Evolutionary conservation across 306 rosid species (phyloP).

Genomic region (Bauhinia variegata): DNA sequence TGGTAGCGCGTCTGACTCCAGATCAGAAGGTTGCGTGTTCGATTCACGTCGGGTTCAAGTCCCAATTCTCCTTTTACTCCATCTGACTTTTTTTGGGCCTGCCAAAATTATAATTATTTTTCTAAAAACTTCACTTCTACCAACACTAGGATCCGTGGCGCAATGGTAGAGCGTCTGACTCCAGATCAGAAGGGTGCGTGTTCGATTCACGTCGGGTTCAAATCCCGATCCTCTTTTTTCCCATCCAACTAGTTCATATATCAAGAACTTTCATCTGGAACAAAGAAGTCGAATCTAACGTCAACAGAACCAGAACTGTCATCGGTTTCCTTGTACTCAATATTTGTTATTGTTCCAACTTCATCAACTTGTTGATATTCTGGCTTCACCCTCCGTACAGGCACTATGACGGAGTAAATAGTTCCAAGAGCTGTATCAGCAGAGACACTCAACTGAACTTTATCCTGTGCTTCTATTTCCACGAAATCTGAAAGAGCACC

Average conservation of each 20-base stretch:
- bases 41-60: slow-evolving; percentile 57
- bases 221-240: background rate
- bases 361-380: slow-evolving; percentile 83
- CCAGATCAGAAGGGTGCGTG: slow-evolving; percentile 65
- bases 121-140: too few relatives aligned
- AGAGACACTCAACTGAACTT: slow-evolving; percentile 88
- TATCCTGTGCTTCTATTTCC: slow-evolving; percentile 92
- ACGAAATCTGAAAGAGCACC: slow-evolving; percentile 87
- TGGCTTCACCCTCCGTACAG: slow-evolving; percentile 88
- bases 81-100: too few relatives aligned
- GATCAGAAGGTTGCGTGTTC: slow-evolving; percentile 65
- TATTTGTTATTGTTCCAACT: slow-evolving; percentile 73
- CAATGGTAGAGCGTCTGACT: slow-evolving; percentile 66
- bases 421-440: slow-evolving; percentile 91
- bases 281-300: slow-evolving; percentile 56
- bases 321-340: slow-evolving; percentile 85
- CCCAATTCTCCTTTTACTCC: too few relatives aligned
- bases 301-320: slow-evolving; percentile 73
- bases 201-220: slow-evolving; percentile 62
- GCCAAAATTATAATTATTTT: too few relatives aligned
- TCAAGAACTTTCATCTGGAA: slow-evolving; percentile 47
- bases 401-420: slow-evolving; percentile 89
- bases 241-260: slow-evolving; percentile 11
- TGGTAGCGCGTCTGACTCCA: slow-evolving; percentile 65
- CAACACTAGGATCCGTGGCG: slow-evolving; percentile 49